phyloP scores from a whole-genome alignment of 1,139 yeast species.

The Pneumocystis sp. region DNA sequence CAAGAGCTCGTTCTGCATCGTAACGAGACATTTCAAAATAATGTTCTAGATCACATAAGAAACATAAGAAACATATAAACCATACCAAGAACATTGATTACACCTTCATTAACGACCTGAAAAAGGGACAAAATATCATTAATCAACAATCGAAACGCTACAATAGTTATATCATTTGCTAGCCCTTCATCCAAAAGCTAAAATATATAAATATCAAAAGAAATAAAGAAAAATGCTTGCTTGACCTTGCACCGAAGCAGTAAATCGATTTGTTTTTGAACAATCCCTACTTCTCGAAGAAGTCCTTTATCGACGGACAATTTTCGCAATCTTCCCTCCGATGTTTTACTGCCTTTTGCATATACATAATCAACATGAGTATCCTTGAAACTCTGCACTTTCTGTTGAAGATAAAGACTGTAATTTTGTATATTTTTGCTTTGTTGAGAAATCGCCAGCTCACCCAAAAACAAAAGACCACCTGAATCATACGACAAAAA shows the following conservation, averaged over 20 bases:
- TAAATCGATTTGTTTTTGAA: slow-evolving; percentile 64
- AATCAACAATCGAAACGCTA: slow-evolving; percentile 73
- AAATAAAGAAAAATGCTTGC: neutral
- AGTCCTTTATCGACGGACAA: slow-evolving; percentile 66
- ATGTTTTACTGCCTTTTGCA: slow-evolving; percentile 30
- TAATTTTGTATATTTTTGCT: slow-evolving; percentile 39
- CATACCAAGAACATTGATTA: slow-evolving; percentile 50
- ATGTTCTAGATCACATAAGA: slow-evolving; percentile 39
- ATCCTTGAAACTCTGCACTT: slow-evolving; percentile 53
- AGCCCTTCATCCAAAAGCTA: slow-evolving; percentile 49
- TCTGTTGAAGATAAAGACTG: slow-evolving; percentile 49
- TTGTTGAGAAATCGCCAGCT: slow-evolving; percentile 14
- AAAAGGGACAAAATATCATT: slow-evolving; percentile 72
- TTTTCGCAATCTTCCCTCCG: slow-evolving; percentile 44
- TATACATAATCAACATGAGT: slow-evolving; percentile 67
- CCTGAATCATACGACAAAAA: slow-evolving; percentile 12
- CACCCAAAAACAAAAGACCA: slow-evolving; percentile 3
- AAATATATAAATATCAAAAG: neutral
- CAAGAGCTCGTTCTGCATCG: slow-evolving; percentile 78
- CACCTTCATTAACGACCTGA: slow-evolving; percentile 88
- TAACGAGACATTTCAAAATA: slow-evolving; percentile 78
- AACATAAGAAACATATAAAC: neutral
- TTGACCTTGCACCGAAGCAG: slow-evolving; percentile 37
- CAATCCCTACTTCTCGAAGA: slow-evolving; percentile 70
- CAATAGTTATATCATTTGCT: slow-evolving; percentile 63